Evolutionary conservation across 2,329 filamentous ascomycete genomes (phyloP).

Genomic region (Neodidymelliopsis sp.): DNA sequence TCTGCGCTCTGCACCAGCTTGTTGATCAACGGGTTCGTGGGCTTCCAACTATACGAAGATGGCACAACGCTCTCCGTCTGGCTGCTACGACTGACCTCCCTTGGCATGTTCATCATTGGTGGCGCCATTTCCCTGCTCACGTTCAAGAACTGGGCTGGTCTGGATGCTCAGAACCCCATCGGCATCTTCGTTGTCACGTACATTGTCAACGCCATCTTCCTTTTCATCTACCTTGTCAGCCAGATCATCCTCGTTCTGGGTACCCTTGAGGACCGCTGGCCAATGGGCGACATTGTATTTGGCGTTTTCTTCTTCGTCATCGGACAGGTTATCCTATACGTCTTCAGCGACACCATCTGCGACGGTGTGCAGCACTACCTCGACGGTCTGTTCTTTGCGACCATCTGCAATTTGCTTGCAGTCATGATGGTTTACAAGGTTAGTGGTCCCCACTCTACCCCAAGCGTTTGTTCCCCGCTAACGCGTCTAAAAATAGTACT

Average conservation of each 20-base stretch:
- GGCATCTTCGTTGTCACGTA: slow-evolving; percentile 93
- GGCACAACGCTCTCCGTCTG: slow-evolving; percentile 93
- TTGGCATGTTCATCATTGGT: slow-evolving; percentile 83
- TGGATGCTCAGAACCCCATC: slow-evolving; percentile 83
- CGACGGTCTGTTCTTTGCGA: slow-evolving; percentile 93
- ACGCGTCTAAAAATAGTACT: slow-evolving; percentile 70
- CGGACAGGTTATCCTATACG: slow-evolving; percentile 92
- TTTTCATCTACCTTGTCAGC: slow-evolving; percentile 85
- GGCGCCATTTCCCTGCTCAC: slow-evolving; percentile 90
- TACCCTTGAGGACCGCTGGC: slow-evolving; percentile 95
- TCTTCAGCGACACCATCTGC: slow-evolving; percentile 86
- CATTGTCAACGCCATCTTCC: slow-evolving; percentile 84
- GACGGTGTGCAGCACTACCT: slow-evolving; percentile 86
- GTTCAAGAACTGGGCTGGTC: slow-evolving; percentile 88
- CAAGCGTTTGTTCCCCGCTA: slow-evolving; percentile 20
- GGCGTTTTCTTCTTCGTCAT: slow-evolving; percentile 90
- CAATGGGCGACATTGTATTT: slow-evolving; percentile 88
- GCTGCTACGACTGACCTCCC: slow-evolving; percentile 81
- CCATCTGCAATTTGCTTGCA: slow-evolving; percentile 87
- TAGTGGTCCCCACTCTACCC: slow-evolving; percentile 29
- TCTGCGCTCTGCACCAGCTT: slow-evolving; percentile 89
- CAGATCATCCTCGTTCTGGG: slow-evolving; percentile 88
- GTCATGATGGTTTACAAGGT: slow-evolving; percentile 99
- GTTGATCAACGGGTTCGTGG: slow-evolving; percentile 96
- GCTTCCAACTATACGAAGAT: slow-evolving; percentile 98